Conservation (phyloP, 768 basidiomycete genomes). For the Tylopilus rubrobrunneus region DNA sequence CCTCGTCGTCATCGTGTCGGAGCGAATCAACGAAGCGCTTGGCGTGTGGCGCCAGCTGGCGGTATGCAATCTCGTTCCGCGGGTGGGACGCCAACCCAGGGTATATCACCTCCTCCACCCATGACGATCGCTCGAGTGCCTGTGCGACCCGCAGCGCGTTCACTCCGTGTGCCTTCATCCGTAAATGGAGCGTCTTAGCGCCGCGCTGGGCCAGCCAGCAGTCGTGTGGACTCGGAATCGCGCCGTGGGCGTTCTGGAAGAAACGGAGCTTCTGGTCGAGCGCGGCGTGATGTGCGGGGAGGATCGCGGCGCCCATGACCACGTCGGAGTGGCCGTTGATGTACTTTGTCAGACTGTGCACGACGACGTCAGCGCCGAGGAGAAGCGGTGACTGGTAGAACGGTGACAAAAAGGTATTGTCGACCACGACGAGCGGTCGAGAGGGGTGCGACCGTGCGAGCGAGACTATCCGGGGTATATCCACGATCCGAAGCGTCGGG, state of each 20-base stretch:
- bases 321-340: slow-evolving; percentile 94
- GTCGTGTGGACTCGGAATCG: slow-evolving; percentile 82
- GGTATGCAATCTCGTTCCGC: slow-evolving; percentile 60
- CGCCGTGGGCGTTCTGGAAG: slow-evolving; percentile 86
- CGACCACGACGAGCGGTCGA: slow-evolving; percentile 78
- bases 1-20: not conserved
- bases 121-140: slow-evolving; percentile 48
- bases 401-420: slow-evolving; percentile 93
- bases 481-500: slow-evolving; percentile 84
- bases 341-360: slow-evolving; percentile 87
- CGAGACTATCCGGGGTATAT: slow-evolving; percentile 66
- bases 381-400: slow-evolving; percentile 87
- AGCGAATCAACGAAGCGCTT: slow-evolving; percentile 52
- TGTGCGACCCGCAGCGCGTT: slow-evolving; percentile 78
- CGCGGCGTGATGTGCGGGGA: slow-evolving; percentile 50
- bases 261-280: slow-evolving; percentile 65
- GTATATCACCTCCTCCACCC: slow-evolving; percentile 82
- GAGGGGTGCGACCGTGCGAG: slow-evolving; percentile 62
- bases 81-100: slow-evolving; percentile 73
- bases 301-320: slow-evolving; percentile 80
- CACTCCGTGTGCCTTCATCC: slow-evolving; percentile 81
- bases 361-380: slow-evolving; percentile 78
- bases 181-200: slow-evolving; percentile 84
- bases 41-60: slow-evolving; percentile 66
- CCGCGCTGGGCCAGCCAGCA: slow-evolving; percentile 89